A percentile compares a stretch with the other conserved stretches of the same genome.
phyloP scores from a whole-genome alignment of 495 filamentous ascomycete genomes.

The Penicillium antarcticum region DNA sequence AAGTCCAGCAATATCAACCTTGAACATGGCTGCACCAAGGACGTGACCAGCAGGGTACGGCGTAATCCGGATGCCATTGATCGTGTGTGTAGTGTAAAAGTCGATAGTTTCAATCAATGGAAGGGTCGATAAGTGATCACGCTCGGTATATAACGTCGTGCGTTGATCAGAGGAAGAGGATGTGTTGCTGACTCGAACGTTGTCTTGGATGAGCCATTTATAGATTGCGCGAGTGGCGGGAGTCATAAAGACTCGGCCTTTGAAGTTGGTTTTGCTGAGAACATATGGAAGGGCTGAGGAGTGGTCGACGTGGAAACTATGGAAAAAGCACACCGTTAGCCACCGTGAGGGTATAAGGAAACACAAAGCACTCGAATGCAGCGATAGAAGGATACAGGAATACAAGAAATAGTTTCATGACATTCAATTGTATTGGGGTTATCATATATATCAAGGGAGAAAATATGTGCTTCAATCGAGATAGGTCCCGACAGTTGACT shows the following conservation, averaged over 20 bases:
- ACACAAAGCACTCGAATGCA: neutral
- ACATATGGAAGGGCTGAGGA: conserved; percentile 95
- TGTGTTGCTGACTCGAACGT: conserved; percentile 80
- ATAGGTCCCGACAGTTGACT: neutral
- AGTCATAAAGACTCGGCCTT: conserved; percentile 96
- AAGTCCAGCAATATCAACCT: conserved; percentile 91
- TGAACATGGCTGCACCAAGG: conserved; percentile 96
- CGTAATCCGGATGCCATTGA: conserved; percentile 92
- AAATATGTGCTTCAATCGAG: neutral
- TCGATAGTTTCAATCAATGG: conserved; percentile 94
- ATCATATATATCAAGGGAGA: conserved; percentile 29
- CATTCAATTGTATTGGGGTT: conserved; percentile 29
- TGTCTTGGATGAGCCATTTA: conserved; percentile 98
- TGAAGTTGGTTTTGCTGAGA: conserved; percentile 95
- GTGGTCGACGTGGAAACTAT: conserved; percentile 95
- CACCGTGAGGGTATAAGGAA: neutral
- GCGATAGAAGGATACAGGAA: conserved; percentile 12
- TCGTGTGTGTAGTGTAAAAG: conserved; percentile 95
- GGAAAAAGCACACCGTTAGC: conserved; percentile 22
- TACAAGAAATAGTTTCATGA: conserved; percentile 23
- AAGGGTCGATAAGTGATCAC: conserved; percentile 89
- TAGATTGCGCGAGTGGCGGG: conserved; percentile 99
- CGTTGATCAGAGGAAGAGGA: conserved; percentile 69
- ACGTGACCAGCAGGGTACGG: conserved; percentile 97
- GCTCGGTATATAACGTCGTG: conserved; percentile 84